Evolutionary conservation across 2,329 filamentous ascomycete genomes (phyloP), one percentile per base, ranked within the genome.

Genomic region (Fusarium sp.): DNA sequence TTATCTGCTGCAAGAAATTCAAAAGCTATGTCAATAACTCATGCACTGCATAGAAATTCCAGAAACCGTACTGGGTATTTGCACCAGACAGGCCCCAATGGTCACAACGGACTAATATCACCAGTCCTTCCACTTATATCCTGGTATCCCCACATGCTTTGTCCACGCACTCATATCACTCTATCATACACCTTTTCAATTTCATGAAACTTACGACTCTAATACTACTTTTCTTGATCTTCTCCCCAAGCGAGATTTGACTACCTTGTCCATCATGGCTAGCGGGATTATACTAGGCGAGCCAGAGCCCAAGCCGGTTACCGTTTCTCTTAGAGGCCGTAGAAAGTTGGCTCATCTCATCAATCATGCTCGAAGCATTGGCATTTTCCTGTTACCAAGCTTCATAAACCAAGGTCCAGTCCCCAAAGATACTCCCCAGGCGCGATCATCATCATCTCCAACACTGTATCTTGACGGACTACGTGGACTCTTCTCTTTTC

Each of bases 391-490:
- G 0, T 4, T 36, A 1, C 47, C 31, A 27, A 36, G 47, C 31
- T 52, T 52, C 31, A 36, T 36, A 36, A 3, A 17, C 4, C 3
- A 27, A 20, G 6, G n/a, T 3, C 13, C 4, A 25, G 9, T 2
- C n/a, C 22, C 12, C 2, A 20, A 20, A 25, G 31, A 27, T 0
- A 15, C 1, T 11, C 1, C 6, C 1, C 31, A 36, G 22, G 47
- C 9, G 2, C 9, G 12, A 5, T 13, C 22, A 2, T 20, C 31
- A 2, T 15, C 17, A 0, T 36, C 22, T 3, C 17, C 31, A 20
- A 52, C 31, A 20, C 13, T 52, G 2, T 52, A 52, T 27, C 47
- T 52, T 4, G 31, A 36, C 10, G 31, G 31, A 25, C 9, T 52
- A 0, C 47, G 31, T 12, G 47, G 47, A 1, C 47, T 52, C 22